Conservation (phyloP, 805 yeast species). For the Suhomyces tanzawaensis region DNA sequence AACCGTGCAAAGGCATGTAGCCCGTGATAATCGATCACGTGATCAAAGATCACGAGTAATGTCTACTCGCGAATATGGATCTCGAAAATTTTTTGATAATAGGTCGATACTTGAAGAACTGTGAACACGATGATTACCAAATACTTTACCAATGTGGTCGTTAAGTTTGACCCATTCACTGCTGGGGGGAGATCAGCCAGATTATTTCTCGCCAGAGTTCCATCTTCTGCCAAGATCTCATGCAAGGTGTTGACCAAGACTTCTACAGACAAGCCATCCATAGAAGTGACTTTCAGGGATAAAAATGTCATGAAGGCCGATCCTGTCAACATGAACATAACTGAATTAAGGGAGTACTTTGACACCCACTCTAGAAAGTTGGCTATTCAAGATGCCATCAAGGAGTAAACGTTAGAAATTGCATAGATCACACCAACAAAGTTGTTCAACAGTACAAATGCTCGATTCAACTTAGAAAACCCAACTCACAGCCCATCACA, state of each 20-base stretch:
- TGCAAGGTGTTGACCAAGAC: slow-evolving; percentile 54
- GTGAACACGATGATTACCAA: slow-evolving; percentile 76
- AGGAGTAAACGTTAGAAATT: slow-evolving; percentile 14
- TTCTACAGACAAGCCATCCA: slow-evolving; percentile 52
- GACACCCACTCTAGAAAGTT: slow-evolving; percentile 82
- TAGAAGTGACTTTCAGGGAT: slow-evolving; percentile 77
- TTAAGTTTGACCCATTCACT: slow-evolving; percentile 76
- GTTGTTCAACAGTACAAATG: no score
- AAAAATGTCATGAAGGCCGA: slow-evolving; percentile 67
- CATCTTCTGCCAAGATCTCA: slow-evolving; percentile 69
- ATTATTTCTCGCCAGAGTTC: slow-evolving; percentile 73
- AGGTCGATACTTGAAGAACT: neutral
- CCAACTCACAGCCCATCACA: no score
- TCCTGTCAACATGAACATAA: slow-evolving; percentile 57
- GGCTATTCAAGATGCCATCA: slow-evolving; percentile 69
- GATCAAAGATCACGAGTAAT: no score
- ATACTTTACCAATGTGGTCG: slow-evolving; percentile 74
- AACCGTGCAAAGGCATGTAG: no score
- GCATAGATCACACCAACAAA: neutral
- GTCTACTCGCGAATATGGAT: no score
- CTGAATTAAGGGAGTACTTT: slow-evolving; percentile 67
- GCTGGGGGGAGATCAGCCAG: slow-evolving; percentile 69
- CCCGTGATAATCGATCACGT: no score
- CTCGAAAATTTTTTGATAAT: neutral
- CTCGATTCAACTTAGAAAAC: no score